A percentile compares a stretch with the other conserved stretches of the same genome.
Evolutionary conservation across 805 yeast species (phyloP).

Genomic region (Metschnikowia aberdeeniae): DNA sequence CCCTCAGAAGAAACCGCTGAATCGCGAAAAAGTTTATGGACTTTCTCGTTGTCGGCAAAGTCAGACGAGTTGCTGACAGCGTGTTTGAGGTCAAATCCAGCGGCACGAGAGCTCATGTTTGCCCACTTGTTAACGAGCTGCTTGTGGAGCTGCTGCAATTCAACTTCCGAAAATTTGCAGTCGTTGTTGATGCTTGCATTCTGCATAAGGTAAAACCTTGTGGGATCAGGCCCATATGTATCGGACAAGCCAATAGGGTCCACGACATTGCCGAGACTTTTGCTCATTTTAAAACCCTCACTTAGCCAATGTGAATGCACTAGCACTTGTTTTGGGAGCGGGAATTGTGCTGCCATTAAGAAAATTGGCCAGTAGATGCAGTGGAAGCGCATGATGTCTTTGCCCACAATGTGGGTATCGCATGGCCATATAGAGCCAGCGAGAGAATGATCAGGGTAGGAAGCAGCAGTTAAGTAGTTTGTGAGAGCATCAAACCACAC

Average conservation of each 20-base stretch:
- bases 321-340: conserved; percentile 66
- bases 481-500: conserved; percentile 97
- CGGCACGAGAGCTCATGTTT: conserved; percentile 68
- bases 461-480: conserved; percentile 74
- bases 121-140: conserved; percentile 79
- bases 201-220: conserved; percentile 72
- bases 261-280: conserved; percentile 87
- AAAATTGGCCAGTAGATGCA: conserved; percentile 93
- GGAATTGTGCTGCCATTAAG: conserved; percentile 73
- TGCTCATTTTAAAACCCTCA: conserved; percentile 90
- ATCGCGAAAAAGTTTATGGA: background rate
- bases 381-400: conserved; percentile 86
- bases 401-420: conserved; percentile 76
- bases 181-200: conserved; percentile 74
- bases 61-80: conserved; percentile 30
- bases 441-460: conserved; percentile 33
- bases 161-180: conserved; percentile 68
- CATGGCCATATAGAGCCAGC: conserved; percentile 53
- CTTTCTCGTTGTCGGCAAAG: background rate
- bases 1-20: background rate
- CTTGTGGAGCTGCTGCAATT: conserved; percentile 50
- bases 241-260: conserved; percentile 72
- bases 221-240: conserved; percentile 64
- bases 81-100: conserved; percentile 61
- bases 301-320: conserved; percentile 95